phyloP scores from a whole-genome alignment of 805 yeast genomes.

The Candida montana region DNA sequence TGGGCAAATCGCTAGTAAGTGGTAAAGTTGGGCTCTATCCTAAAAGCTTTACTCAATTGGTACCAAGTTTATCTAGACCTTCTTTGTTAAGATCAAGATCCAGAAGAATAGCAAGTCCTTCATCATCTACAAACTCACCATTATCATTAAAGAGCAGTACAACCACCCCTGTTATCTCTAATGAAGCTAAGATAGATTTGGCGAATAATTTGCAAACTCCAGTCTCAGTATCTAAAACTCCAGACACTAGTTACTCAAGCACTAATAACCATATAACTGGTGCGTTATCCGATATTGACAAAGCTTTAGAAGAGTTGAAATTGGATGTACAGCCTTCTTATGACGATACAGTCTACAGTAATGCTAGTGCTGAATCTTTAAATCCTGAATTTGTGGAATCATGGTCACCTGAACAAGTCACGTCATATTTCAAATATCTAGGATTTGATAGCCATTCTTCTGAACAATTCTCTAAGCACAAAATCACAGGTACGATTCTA shows the following conservation, averaged over 20 bases:
- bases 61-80: constrained; percentile 34
- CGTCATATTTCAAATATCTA: constrained; percentile 61
- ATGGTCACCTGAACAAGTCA: constrained; percentile 89
- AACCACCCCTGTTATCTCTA: constrained; percentile 1
- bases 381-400: constrained; percentile 44
- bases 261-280: constrained; percentile 36
- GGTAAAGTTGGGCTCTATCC: constrained; percentile 86
- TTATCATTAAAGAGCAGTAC: constrained; percentile 3
- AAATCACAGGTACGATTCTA: constrained; percentile 81
- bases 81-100: constrained; percentile 53
- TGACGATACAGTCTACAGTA: constrained; percentile 7
- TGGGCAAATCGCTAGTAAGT: constrained; percentile 73
- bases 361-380: constrained; percentile 27
- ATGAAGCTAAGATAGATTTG: constrained; percentile 3
- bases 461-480: constrained; percentile 77
- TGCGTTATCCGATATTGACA: constrained; percentile 68
- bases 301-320: constrained; percentile 61
- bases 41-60: constrained; percentile 71
- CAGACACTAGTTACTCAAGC: background rate
- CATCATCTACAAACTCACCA: constrained; percentile 16
- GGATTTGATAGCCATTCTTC: constrained; percentile 77
- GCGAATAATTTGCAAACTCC: background rate
- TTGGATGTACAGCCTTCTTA: constrained; percentile 21
- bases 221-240: background rate
- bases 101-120: constrained; percentile 39